Evolutionary conservation across 352 stramenopile genomes (phyloP).

Genomic region (Pythium graminicola): DNA sequence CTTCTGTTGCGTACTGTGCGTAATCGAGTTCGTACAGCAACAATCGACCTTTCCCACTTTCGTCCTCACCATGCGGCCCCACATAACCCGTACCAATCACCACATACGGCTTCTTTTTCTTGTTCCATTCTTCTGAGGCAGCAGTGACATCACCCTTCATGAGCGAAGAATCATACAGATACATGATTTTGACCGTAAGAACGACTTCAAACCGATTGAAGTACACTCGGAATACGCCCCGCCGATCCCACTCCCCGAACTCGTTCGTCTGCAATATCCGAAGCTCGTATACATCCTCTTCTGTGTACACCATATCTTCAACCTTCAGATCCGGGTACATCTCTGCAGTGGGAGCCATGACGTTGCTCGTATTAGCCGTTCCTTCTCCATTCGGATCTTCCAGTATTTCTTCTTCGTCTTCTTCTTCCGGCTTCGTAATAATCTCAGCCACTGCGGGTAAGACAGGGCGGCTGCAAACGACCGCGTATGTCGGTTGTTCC

Average conservation of each 20-base stretch:
- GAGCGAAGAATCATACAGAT: constrained; percentile 75
- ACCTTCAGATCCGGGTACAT: constrained; percentile 67
- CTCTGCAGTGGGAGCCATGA: constrained; percentile 73
- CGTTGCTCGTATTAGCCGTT: constrained; percentile 45
- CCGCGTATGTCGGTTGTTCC: constrained; percentile 67
- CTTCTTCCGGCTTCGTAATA: constrained; percentile 53
- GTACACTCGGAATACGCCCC: constrained; percentile 73
- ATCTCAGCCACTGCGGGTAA: constrained; percentile 46
- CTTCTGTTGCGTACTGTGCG: constrained; percentile 78
- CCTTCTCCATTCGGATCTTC: constrained; percentile 30
- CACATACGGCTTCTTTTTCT: constrained; percentile 75
- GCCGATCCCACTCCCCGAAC: constrained; percentile 67
- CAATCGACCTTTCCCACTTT: constrained; percentile 74
- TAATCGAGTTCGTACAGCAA: constrained; percentile 87
- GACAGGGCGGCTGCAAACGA: constrained; percentile 65
- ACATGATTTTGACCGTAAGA: constrained; percentile 82
- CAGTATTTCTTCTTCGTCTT: constrained; percentile 45
- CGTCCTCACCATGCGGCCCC: constrained; percentile 77
- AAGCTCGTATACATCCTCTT: constrained; percentile 81
- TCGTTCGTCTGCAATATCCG: constrained; percentile 75
- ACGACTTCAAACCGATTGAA: constrained; percentile 84
- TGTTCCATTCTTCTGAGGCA: constrained; percentile 61
- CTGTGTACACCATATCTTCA: constrained; percentile 56
- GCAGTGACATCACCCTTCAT: constrained; percentile 69
- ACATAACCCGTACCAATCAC: constrained; percentile 81